These are phyloP conservation scores for Auricularia sp. DNA, from an alignment of 768 basidiomycete genomes.

Conservation along the genomic window DNA sequence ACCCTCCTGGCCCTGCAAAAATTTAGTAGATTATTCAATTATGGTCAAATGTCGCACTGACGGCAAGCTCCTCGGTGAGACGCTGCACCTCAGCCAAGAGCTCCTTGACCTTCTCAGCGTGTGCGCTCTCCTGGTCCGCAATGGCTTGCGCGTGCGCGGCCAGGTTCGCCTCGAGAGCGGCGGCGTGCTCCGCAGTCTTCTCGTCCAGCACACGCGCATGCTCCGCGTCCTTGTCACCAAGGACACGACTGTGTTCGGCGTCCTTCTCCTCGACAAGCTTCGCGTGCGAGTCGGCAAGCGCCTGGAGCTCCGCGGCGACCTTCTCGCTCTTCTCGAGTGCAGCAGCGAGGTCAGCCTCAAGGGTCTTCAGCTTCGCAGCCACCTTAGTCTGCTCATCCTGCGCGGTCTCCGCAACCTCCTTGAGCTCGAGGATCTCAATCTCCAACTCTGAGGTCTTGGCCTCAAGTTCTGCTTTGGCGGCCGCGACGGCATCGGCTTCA, in stretches of 20 bases:
- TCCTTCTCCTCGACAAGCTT: conserved; percentile 24
- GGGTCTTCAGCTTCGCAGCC: conserved; percentile 33
- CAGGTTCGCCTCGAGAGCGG: neutral
- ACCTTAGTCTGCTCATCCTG: conserved; percentile 48
- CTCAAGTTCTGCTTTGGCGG: conserved; percentile 49
- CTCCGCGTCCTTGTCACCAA: neutral
- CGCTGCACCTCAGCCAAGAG: conserved; percentile 56
- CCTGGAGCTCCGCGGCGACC: conserved; percentile 32
- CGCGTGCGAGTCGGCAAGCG: conserved; percentile 37
- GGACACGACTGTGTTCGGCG: neutral
- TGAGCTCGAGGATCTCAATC: conserved; percentile 68
- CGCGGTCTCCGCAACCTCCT: conserved; percentile 53
- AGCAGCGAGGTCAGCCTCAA: conserved; percentile 44
- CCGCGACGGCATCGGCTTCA: conserved; percentile 31
- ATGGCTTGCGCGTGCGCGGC: neutral
- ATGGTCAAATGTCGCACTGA: conserved; percentile 2
- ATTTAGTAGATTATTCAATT: neutral
- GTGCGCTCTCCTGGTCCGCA: conserved; percentile 27
- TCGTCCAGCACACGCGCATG: neutral
- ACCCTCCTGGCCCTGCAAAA: conserved; percentile 51
- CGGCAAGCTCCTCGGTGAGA: conserved; percentile 11
- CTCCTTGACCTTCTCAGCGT: conserved; percentile 44
- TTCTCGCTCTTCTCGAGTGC: conserved; percentile 40
- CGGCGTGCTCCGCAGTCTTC: conserved; percentile 2
- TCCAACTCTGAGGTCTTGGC: conserved; percentile 71